Evolutionary conservation across 306 rosid species (phyloP).

Genomic region (Senna siamea): DNA sequence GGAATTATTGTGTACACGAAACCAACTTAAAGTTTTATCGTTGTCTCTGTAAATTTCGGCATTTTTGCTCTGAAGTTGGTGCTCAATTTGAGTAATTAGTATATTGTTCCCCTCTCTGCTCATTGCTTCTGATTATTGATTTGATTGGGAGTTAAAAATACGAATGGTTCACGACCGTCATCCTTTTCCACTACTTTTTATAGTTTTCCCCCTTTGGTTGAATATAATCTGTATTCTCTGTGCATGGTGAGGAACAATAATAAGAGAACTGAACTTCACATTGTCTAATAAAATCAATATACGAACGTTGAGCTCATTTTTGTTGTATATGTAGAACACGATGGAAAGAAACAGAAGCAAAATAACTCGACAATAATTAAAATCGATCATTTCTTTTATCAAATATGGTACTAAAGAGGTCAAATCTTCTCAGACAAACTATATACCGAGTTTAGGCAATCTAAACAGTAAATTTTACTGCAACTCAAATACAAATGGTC

Average conservation of each 20-base stretch:
- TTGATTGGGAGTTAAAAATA: background rate
- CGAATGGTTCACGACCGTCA: background rate
- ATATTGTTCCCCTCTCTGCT: background rate
- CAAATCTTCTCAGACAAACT: background rate
- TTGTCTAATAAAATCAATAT: background rate
- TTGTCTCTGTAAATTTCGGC: constrained; percentile 8
- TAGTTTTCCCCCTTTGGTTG: background rate
- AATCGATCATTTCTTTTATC: background rate
- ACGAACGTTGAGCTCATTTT: constrained; percentile 11
- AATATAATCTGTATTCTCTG: background rate
- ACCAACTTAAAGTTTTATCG: constrained; percentile 17
- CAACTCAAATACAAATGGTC: background rate
- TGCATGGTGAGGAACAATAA: background rate
- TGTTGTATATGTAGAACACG: background rate
- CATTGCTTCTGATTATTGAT: constrained; percentile 1
- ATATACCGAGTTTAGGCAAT: no score
- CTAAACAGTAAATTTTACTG: background rate
- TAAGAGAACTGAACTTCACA: background rate
- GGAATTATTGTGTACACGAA: constrained; percentile 5
- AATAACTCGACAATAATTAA: background rate
- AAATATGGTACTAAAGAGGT: background rate
- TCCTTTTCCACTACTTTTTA: background rate
- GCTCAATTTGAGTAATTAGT: background rate
- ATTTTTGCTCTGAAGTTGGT: background rate
- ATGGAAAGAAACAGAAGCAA: background rate